Percentiles rank a stretch among this genome's conserved stretches.
Evolutionary conservation across 768 basidiomycete species (phyloP).

Genomic region (Serendipita vermifera): DNA sequence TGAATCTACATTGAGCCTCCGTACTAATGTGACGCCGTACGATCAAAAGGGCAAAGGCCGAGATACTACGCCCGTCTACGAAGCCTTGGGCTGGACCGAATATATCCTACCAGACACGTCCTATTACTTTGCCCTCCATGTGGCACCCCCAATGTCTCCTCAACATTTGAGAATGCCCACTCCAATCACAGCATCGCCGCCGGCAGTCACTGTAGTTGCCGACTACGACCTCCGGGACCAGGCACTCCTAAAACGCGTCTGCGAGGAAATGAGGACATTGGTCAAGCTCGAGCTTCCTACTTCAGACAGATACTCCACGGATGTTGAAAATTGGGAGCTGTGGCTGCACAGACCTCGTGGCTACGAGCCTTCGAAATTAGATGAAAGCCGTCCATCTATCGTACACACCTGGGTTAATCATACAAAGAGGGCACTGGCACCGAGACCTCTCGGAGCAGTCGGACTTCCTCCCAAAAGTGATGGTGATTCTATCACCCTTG

Average conservation of each 20-base stretch:
- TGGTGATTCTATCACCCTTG: not conserved
- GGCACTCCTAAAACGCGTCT: conserved; percentile 28
- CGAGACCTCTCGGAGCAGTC: not conserved
- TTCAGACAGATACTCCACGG: not conserved
- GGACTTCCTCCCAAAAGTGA: not conserved
- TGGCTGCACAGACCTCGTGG: conserved; percentile 1
- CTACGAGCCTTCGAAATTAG: not conserved
- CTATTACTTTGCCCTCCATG: conserved; percentile 42
- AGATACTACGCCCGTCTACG: not conserved
- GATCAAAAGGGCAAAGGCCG: conserved; percentile 4
- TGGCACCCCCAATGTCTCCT: not conserved
- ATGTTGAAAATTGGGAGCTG: not conserved
- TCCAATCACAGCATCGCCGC: conserved; percentile 31
- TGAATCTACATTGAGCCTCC: not conserved
- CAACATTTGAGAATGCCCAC: conserved; percentile 24
- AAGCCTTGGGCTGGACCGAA: conserved; percentile 56
- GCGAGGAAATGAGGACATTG: not conserved
- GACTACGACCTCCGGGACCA: conserved; percentile 53
- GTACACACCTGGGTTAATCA: conserved; percentile 7
- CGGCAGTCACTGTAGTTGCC: conserved; percentile 34
- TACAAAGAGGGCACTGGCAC: not conserved
- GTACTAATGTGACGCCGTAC: too few relatives aligned
- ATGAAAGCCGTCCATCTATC: not conserved
- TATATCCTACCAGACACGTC: conserved; percentile 61
- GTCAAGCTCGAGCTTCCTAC: not conserved